Conservation (phyloP, 208 protist genomes). For the Trypanosoma scelopori region DNA sequence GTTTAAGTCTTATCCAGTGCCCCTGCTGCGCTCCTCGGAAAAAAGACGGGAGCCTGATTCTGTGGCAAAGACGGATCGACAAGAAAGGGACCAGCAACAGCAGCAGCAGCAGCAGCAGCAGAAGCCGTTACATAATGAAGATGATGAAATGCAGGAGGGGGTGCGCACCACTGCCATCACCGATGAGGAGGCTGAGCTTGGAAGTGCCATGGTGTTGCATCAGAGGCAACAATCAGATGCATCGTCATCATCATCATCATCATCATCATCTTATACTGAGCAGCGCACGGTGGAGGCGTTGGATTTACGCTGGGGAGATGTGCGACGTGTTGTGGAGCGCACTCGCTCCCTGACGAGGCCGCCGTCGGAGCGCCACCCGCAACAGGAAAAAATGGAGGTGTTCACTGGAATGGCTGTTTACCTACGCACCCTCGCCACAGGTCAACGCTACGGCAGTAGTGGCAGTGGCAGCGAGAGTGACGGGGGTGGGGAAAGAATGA, state of each 20-base stretch:
- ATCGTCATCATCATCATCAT: background rate
- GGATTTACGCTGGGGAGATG: slow-evolving; percentile 65
- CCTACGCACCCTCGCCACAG: slow-evolving; percentile 65
- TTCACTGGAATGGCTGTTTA: slow-evolving; percentile 81
- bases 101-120: background rate
- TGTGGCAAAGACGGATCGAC: background rate
- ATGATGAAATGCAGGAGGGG: slow-evolving; percentile 13
- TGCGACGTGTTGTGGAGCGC: slow-evolving; percentile 45
- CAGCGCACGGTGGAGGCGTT: slow-evolving; percentile 53
- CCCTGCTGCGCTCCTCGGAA: slow-evolving; percentile 22
- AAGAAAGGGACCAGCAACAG: background rate
- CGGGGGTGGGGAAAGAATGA: background rate
- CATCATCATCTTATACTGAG: background rate
- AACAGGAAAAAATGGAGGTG: slow-evolving; percentile 65
- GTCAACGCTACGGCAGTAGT: slow-evolving; percentile 56
- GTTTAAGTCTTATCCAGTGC: slow-evolving; percentile 52
- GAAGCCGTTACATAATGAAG: background rate
- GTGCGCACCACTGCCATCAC: background rate
- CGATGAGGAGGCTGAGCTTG: slow-evolving; percentile 4
- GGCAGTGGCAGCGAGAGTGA: slow-evolving; percentile 38
- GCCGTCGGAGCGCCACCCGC: slow-evolving; percentile 10
- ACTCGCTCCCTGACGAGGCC: slow-evolving; percentile 34
- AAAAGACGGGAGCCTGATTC: slow-evolving; percentile 9
- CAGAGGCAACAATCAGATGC: background rate
- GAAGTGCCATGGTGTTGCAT: slow-evolving; percentile 15